Evolutionary conservation across 2,329 filamentous ascomycete genomes (phyloP).

Genomic region (Pseudogymnoascus pannorum): DNA sequence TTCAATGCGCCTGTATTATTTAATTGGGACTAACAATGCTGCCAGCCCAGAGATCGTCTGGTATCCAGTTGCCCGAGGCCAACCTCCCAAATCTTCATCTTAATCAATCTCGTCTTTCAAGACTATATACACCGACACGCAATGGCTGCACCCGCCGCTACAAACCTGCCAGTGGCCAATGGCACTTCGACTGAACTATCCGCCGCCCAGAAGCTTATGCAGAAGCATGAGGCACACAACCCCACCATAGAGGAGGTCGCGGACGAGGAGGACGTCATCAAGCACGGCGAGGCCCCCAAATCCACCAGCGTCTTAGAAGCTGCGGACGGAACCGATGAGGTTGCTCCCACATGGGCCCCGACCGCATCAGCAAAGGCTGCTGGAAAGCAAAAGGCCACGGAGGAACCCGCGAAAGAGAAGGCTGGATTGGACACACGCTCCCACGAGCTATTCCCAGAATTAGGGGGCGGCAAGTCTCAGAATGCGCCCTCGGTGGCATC

Average conservation of each 20-base stretch:
- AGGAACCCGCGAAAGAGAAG: conserved; percentile 31
- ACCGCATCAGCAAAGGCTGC: conserved; percentile 55
- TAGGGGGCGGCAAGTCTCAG: conserved; percentile 62
- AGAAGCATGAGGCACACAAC: conserved; percentile 51
- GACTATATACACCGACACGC: background rate
- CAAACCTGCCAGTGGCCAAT: conserved; percentile 16
- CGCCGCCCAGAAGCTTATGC: conserved; percentile 49
- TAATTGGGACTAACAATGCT: background rate
- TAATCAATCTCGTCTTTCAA: background rate
- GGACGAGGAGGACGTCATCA: conserved; percentile 73
- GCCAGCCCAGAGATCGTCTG: background rate
- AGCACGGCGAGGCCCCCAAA: conserved; percentile 45
- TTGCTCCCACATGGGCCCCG: conserved; percentile 40
- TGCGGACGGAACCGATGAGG: conserved; percentile 30
- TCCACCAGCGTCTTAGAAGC: conserved; percentile 30
- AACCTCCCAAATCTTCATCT: background rate
- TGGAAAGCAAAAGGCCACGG: conserved; percentile 59
- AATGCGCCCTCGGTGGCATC: conserved; percentile 54
- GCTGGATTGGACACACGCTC: conserved; percentile 69
- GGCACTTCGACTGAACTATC: conserved; percentile 18
- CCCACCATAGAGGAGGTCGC: conserved; percentile 72
- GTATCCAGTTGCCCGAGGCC: background rate
- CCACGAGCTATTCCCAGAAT: conserved; percentile 87
- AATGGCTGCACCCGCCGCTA: conserved; percentile 24
- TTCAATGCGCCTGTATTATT: background rate